phyloP scores from a whole-genome alignment of 2,329 filamentous ascomycete species.

The Apiospora arundinis region DNA sequence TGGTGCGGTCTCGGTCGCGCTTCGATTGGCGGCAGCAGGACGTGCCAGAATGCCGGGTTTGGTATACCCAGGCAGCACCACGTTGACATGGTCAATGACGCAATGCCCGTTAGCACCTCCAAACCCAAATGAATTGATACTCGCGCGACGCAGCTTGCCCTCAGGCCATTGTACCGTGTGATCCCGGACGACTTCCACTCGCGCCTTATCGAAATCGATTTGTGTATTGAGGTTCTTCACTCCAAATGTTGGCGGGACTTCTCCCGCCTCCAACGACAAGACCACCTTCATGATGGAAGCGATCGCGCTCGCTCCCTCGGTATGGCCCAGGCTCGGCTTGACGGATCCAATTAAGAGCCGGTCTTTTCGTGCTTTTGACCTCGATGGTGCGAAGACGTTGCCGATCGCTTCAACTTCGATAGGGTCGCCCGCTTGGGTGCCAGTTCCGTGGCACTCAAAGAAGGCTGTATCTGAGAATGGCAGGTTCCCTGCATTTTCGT shows the following conservation, averaged over 20 bases:
- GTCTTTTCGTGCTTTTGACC: conserved; percentile 13
- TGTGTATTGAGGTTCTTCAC: conserved; percentile 34
- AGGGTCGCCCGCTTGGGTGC: conserved; percentile 48
- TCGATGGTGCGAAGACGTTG: conserved; percentile 17
- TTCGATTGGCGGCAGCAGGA: not conserved
- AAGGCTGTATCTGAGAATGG: conserved; percentile 26
- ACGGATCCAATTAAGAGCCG: conserved; percentile 31
- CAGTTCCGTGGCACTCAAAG: conserved; percentile 41
- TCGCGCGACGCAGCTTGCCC: conserved; percentile 28
- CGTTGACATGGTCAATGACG: conserved; percentile 35
- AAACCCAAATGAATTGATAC: conserved; percentile 45
- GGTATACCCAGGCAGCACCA: conserved; percentile 26
- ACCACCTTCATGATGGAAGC: conserved; percentile 33
- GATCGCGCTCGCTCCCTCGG: conserved; percentile 36
- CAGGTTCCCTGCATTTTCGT: conserved; percentile 29
- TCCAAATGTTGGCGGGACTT: conserved; percentile 34
- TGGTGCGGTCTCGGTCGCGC: not conserved
- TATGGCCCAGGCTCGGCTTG: conserved; percentile 33
- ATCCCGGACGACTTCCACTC: conserved; percentile 28
- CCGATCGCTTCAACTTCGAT: conserved; percentile 44
- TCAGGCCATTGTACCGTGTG: conserved; percentile 32
- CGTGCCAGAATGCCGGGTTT: not conserved
- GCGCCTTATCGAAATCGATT: conserved; percentile 33
- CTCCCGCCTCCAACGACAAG: conserved; percentile 32
- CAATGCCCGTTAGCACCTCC: conserved; percentile 44